Evolutionary conservation across 805 yeast genomes (phyloP), one percentile per base, ranked within the genome.

Genomic region (Candida michaelii): DNA sequence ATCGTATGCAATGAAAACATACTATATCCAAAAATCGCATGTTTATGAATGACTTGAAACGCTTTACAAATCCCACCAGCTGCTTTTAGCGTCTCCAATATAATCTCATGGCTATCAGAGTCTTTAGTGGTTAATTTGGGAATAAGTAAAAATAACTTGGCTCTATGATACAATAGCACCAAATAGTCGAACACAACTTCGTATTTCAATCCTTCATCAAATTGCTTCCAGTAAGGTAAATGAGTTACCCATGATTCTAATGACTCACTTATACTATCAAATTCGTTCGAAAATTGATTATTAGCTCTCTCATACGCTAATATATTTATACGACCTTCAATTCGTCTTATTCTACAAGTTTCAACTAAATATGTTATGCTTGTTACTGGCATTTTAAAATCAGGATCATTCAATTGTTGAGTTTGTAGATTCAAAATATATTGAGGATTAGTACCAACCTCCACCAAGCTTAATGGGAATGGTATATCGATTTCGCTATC

Each of bases 1-100:
- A 44, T 44, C 2, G 47, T 44, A 19, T 44, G 47, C 12, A 44
- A 34, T 4, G 47, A 44, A 29, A 44, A 44, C 13, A 42, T 44
- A 37, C 47, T 44, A 18, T 36, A 44, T 3, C 47, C 47, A 37
- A 44, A 44, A 23, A 44, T 21, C 3, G 47, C 27, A 17, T 40
- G 38, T 23, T 34, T 44, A 19, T 40, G 44, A 15, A 44, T 44
- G 5, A 23, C 34, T 30, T 40, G 39, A 31, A 44, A 44, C 7
- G 47, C 35, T 15, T 44, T 44, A 33, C 44, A 44, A 23, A 44
- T 44, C 4, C 47, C 47, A 6, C 44, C 44, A 9, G 44, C 36
- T 3, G 44, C 35, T 33, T 17, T 32, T 9, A 44, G 18, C 9
- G 32, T 27, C 24, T 44, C 32, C 3, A n/a, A 2, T 17, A 40